A percentile compares a stretch with the other conserved stretches of the same genome.
Evolutionary conservation across 23 red algal genomes (phyloP).

Genomic region (Gracilaria gracilis): DNA sequence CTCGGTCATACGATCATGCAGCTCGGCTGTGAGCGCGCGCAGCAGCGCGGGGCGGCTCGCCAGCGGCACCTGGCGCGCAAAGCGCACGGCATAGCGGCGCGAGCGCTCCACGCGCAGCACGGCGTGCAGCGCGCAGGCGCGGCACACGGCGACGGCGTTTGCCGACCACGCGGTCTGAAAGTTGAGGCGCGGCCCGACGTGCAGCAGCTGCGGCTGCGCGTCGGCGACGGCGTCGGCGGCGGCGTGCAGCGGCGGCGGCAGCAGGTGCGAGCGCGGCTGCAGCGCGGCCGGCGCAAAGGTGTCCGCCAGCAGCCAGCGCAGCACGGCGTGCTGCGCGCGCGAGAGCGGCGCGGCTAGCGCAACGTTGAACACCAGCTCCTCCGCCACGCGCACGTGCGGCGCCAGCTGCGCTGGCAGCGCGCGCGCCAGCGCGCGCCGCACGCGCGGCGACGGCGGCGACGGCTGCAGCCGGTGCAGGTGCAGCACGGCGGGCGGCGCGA

Average conservation of each 20-base stretch:
- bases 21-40: slow-evolving; percentile 14
- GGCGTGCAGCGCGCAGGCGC: slow-evolving; percentile 72
- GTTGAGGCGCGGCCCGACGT: slow-evolving; percentile 95
- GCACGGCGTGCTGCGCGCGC: background rate
- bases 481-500: background rate
- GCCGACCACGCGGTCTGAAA: slow-evolving; percentile 99
- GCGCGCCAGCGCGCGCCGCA: no score
- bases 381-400: background rate
- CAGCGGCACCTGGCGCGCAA: background rate
- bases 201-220: slow-evolving; percentile 27
- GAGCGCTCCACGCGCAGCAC: slow-evolving; percentile 86
- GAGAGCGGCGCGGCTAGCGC: background rate
- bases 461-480: background rate
- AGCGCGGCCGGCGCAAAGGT: slow-evolving; percentile 85
- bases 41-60: background rate
- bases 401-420: no score
- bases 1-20: slow-evolving; percentile 99
- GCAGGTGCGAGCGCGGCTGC: no score
- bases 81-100: slow-evolving; percentile 67
- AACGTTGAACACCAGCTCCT: slow-evolving; percentile 9
- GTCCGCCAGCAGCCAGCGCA: slow-evolving; percentile 85
- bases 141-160: slow-evolving; percentile 90
- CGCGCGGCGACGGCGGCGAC: background rate
- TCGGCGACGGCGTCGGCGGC: background rate
- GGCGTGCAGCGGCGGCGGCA: background rate